Conservation (phyloP, 1,139 yeast genomes). For the Martiniozyma asiatica region DNA sequence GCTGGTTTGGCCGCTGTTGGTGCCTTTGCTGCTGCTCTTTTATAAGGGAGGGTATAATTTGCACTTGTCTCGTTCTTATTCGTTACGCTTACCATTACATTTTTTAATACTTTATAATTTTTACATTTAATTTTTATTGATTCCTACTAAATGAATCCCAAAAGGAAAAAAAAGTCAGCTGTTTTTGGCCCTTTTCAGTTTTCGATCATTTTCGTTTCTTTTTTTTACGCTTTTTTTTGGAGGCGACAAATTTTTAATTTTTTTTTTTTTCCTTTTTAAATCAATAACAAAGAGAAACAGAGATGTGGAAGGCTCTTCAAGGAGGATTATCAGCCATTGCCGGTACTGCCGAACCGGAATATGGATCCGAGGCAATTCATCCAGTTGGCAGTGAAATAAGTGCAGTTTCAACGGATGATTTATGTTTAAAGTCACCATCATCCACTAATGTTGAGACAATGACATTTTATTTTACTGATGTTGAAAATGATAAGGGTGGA, state of each 20-base stretch:
- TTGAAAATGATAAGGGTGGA: conserved; percentile 64
- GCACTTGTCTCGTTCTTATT: too few species aligned
- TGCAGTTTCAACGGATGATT: conserved; percentile 30
- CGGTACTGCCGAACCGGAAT: conserved; percentile 95
- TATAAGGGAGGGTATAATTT: too few species aligned
- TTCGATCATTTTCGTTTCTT: too few species aligned
- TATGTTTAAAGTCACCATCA: conserved; percentile 62
- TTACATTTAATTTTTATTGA: too few species aligned
- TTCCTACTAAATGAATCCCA: too few species aligned
- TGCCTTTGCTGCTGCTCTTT: conserved; percentile 13
- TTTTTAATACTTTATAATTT: too few species aligned
- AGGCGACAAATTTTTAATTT: too few species aligned
- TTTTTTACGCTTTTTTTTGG: not conserved
- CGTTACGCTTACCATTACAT: too few species aligned
- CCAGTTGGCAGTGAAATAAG: conserved; percentile 53
- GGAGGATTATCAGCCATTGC: conserved; percentile 77
- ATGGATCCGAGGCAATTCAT: conserved; percentile 84
- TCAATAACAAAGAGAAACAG: not conserved
- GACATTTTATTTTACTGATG: conserved; percentile 67
- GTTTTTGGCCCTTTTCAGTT: too few species aligned
- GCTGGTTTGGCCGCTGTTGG: conserved; percentile 14
- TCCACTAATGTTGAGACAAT: conserved; percentile 92
- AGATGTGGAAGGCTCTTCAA: conserved; percentile 23
- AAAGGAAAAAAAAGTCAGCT: too few species aligned
- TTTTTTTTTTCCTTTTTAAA: too few species aligned